Conservation (phyloP, 805 yeast species). For the Saturnispora quitensis region DNA sequence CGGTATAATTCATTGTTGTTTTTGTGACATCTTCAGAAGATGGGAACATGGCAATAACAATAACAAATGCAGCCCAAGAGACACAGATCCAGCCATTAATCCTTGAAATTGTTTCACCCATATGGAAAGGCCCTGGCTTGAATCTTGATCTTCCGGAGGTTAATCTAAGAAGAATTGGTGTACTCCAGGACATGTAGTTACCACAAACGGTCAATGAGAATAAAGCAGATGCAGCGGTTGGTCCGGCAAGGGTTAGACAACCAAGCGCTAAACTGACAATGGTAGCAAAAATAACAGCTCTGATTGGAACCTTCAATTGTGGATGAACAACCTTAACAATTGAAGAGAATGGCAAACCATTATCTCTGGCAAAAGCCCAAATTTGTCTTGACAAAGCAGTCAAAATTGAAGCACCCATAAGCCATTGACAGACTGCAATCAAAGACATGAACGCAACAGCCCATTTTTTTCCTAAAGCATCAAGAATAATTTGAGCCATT, state of each 20-base stretch:
- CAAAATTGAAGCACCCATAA: conserved; percentile 53
- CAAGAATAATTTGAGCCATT: conserved; percentile 46
- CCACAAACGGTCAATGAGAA: conserved; percentile 58
- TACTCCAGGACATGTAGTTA: conserved; percentile 53
- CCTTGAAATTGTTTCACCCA: conserved; percentile 42
- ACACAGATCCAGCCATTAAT: conserved; percentile 38
- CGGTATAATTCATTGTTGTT: conserved; percentile 59
- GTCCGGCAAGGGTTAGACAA: conserved; percentile 46
- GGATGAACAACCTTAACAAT: conserved; percentile 50
- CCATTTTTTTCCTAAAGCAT: conserved; percentile 34
- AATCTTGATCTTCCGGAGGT: conserved; percentile 42
- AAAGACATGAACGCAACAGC: conserved; percentile 36
- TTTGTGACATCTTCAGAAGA: conserved; percentile 30
- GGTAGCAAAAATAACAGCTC: conserved; percentile 52
- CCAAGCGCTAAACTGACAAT: conserved; percentile 44
- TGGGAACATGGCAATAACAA: conserved; percentile 58
- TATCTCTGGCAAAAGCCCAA: conserved; percentile 60
- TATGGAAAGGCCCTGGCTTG: conserved; percentile 57
- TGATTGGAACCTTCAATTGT: conserved; percentile 50
- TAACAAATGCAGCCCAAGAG: conserved; percentile 42
- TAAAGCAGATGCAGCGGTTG: conserved; percentile 57
- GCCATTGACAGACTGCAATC: conserved; percentile 35
- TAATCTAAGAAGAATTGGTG: conserved; percentile 46
- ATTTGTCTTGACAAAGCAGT: conserved; percentile 63
- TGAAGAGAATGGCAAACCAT: conserved; percentile 52